These are phyloP conservation scores for Adenanthera pavonina DNA, from an alignment of 306 rosid genomes.

Conservation along the genomic window DNA sequence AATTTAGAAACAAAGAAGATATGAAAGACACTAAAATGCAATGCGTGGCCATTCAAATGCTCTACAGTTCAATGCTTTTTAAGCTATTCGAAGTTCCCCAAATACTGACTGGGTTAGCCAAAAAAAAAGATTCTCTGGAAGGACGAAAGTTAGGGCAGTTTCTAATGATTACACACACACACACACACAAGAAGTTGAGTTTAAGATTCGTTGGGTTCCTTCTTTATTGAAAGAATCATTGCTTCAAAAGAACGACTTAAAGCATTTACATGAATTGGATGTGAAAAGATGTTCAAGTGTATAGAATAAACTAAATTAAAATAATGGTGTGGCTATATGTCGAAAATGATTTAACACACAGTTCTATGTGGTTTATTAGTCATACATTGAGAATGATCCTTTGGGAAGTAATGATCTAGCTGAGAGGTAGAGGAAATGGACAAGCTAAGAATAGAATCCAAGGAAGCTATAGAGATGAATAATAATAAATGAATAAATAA, in stretches of 20 bases:
- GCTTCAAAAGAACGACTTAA: constrained; percentile 7
- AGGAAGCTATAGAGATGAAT: constrained; percentile 35
- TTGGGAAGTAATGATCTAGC: constrained; percentile 38
- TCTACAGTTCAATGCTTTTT: neutral
- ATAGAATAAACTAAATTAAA: neutral
- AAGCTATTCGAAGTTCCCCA: neutral
- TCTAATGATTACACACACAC: neutral
- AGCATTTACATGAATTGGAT: neutral
- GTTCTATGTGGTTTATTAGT: neutral
- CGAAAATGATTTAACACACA: neutral
- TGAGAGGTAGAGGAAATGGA: constrained; percentile 40
- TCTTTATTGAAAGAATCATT: constrained; percentile 4
- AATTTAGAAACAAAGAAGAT: neutral
- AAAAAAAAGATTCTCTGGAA: neutral
- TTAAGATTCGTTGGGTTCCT: neutral
- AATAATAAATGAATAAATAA: neutral
- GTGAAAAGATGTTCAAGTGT: neutral
- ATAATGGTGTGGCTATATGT: neutral
- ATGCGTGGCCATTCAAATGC: neutral
- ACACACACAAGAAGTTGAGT: neutral
- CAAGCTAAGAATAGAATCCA: constrained; percentile 63
- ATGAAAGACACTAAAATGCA: constrained; percentile 4
- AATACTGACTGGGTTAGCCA: neutral
- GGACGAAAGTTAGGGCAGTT: neutral
- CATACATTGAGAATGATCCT: constrained; percentile 45